Conservation (phyloP, 78 protist genomes). For the Fonticula alba region DNA sequence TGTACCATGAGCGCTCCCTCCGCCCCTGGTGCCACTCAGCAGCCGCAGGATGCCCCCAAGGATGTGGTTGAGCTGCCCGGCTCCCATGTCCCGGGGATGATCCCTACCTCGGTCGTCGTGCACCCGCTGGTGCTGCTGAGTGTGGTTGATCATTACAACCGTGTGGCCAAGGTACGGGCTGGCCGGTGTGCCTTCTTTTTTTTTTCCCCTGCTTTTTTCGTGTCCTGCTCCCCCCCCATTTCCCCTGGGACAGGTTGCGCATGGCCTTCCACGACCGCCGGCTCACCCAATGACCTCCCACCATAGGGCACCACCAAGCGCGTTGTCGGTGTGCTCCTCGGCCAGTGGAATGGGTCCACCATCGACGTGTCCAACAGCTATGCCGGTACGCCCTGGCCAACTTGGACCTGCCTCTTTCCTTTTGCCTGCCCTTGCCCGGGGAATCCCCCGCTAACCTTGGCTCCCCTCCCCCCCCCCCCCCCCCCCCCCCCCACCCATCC, state of each 20-base stretch:
- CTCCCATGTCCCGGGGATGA: too few species aligned
- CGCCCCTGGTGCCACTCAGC: too few species aligned
- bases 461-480: neutral
- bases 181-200: too few species aligned
- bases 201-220: too few species aligned
- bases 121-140: conserved; percentile 85
- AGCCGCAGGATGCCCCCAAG: too few species aligned
- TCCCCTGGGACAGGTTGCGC: too few species aligned
- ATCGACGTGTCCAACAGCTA: conserved; percentile 69
- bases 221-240: conserved; percentile 68
- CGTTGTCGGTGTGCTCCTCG: conserved; percentile 84
- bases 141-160: conserved; percentile 81
- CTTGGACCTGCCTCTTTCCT: neutral
- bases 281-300: too few species aligned
- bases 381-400: conserved; percentile 23
- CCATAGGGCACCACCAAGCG: conserved; percentile 35
- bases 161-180: conserved; percentile 21
- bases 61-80: too few species aligned
- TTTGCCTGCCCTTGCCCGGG: neutral
- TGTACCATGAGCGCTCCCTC: too few species aligned
- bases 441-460: neutral
- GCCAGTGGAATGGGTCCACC: conserved; percentile 32
- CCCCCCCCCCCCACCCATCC: neutral
- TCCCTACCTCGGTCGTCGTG: conserved; percentile 38
- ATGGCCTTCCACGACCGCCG: too few species aligned